phyloP scores from a whole-genome alignment of 331 rosid genomes.

The Malus hybrid region DNA sequence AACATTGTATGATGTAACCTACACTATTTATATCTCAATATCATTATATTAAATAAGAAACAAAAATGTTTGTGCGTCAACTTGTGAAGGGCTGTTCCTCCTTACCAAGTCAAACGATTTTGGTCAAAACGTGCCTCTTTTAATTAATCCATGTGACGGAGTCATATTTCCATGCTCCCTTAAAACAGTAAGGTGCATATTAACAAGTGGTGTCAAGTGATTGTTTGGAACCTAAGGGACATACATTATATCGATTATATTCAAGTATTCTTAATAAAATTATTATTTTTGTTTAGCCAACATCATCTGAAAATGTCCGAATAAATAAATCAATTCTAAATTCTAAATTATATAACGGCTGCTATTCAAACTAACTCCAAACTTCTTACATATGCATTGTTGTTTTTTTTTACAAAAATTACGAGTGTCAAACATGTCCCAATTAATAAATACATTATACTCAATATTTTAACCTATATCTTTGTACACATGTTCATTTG shows the following conservation, averaged over 20 bases:
- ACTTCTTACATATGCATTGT: too few species aligned
- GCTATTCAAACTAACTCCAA: too few species aligned
- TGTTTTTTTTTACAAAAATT: too few species aligned
- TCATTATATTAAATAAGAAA: background rate
- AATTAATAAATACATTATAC: too few species aligned
- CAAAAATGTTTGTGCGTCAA: constrained; percentile 7
- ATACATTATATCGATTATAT: background rate
- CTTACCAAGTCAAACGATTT: background rate
- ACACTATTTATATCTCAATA: background rate
- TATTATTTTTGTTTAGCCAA: too few species aligned
- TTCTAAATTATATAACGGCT: too few species aligned
- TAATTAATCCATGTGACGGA: background rate
- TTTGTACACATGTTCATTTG: too few species aligned
- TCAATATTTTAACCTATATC: too few species aligned
- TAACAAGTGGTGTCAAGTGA: background rate
- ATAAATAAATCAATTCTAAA: too few species aligned
- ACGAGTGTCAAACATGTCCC: too few species aligned
- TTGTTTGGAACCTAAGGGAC: background rate
- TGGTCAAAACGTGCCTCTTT: background rate
- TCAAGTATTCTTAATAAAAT: background rate
- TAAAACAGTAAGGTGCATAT: background rate
- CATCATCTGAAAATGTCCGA: too few species aligned
- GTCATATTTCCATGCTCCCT: background rate
- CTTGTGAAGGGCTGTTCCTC: background rate
- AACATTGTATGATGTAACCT: too few species aligned